Evolutionary conservation across 2,329 filamentous ascomycete genomes (phyloP), one percentile per base, ranked within the genome.

Genomic region (Sporothrix euskadiensis): DNA sequence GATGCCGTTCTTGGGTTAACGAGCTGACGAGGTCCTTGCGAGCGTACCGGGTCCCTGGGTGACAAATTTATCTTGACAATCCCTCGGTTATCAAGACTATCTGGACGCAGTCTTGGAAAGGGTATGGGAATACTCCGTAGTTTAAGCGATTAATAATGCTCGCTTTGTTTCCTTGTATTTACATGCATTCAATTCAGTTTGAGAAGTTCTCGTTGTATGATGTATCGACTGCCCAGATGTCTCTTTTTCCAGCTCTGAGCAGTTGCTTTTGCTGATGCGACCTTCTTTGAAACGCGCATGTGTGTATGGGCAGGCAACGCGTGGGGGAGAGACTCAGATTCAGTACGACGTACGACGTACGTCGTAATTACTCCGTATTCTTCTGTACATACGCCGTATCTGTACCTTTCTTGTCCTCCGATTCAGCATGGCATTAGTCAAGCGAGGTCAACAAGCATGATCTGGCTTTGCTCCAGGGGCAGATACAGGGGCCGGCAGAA

Each of bases 391-490:
- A 56, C 22, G 3, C 3, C 9, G n/a, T 56, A 56, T 56, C 22
- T 26, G 52, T 56, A 56, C 52, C 22, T 56, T 30, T 56, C 12
- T 26, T 56, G n/a, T 22, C 22, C 5, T 41, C 8, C 10, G 32
- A 63, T 63, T 41, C 59, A 63, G 14, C 59, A 44, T 63, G 9
- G 35, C 59, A 63, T 41, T 63, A 26, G 19, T 63, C 59, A 41
- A 41, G 59, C 59, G 59, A 41, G 59, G 39, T 3, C 35, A 63
- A 41, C n/a, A 26, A 22, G 35, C 59, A 63, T 63, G 19, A 22
- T 63, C 35, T 63, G 35, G 59, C 35, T 30, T 52, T 56, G 22
- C 22, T 35, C 32, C 56, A 59, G 56, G 56, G 56, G 26, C 16
- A 63, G 30, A 61, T 61, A 61, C 30, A 61, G 56, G 56, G 56